A percentile compares a stretch with the other conserved stretches of the same genome.
Conservation (phyloP, 1,284 basidiomycete genomes). For the Volvariella surrecta region DNA sequence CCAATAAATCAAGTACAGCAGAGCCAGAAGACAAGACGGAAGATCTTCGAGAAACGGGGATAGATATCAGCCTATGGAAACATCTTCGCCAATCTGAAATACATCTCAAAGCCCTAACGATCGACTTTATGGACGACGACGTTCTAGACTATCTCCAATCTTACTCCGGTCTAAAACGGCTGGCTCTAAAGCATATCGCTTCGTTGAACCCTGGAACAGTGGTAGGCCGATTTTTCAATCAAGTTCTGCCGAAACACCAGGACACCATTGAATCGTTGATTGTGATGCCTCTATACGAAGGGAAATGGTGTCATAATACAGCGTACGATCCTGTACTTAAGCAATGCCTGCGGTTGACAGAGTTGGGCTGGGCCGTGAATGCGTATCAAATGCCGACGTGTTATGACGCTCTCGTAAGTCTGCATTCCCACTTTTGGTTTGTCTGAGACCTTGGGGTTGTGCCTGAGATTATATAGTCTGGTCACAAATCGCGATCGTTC, state of each 20-base stretch:
- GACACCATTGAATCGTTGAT: not conserved
- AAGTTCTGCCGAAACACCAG: not conserved
- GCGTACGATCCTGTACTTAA: not conserved
- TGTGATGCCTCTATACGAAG: not conserved
- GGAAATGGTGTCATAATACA: not conserved
- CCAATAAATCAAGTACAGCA: too few species aligned
- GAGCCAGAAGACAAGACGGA: not conserved
- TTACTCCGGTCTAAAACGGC: not conserved
- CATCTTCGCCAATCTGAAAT: not conserved
- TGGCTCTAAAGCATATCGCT: not conserved
- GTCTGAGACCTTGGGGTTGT: too few species aligned
- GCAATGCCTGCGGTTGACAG: not conserved
- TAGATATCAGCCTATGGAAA: not conserved
- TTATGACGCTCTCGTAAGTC: constrained; percentile 1
- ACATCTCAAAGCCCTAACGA: not conserved
- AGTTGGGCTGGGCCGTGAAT: not conserved
- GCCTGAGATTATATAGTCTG: too few species aligned
- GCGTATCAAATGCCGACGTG: not conserved
- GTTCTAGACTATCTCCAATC: not conserved
- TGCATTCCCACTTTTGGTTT: not conserved
- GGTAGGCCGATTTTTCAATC: not conserved
- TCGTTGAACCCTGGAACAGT: not conserved
- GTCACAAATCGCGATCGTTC: too few species aligned
- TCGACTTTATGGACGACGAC: not conserved
- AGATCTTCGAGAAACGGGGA: not conserved